Conservation (phyloP, 371 early-diverging fungal species). For the Syncephalis plumigaleata region DNA sequence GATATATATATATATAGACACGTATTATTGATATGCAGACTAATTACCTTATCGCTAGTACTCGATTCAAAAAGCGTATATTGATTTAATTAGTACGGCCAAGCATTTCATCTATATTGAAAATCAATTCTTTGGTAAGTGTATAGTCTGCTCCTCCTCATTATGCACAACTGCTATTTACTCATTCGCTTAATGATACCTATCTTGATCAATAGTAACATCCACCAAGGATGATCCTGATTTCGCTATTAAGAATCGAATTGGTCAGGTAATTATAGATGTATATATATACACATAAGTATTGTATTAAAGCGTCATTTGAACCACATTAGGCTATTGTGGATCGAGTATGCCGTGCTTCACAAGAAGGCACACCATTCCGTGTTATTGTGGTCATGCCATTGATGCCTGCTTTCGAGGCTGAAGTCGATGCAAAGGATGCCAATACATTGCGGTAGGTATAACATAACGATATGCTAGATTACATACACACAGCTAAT, state of each 20-base stretch:
- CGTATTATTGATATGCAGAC: background rate
- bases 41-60: conserved; percentile 18
- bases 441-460: conserved; percentile 24
- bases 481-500: background rate
- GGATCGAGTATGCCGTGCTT: conserved; percentile 62
- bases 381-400: conserved; percentile 82
- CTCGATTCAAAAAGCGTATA: conserved; percentile 77
- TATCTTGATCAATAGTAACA: conserved; percentile 9
- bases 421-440: conserved; percentile 52
- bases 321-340: conserved; percentile 50
- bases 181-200: too few species aligned
- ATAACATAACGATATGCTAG: background rate
- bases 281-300: background rate
- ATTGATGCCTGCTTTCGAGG: conserved; percentile 82
- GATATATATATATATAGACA: conserved; percentile 7
- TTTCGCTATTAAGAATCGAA: conserved; percentile 7
- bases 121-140: conserved; percentile 86
- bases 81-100: conserved; percentile 47
- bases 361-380: conserved; percentile 47
- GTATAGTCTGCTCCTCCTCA: background rate
- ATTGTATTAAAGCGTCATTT: conserved; percentile 18
- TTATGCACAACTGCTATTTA: background rate
- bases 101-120: conserved; percentile 88
- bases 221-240: conserved; percentile 7
- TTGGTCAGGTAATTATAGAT: conserved; percentile 7